Conservation (phyloP, 2,329 filamentous ascomycete genomes). For the Gaeumannomyces tritici region DNA sequence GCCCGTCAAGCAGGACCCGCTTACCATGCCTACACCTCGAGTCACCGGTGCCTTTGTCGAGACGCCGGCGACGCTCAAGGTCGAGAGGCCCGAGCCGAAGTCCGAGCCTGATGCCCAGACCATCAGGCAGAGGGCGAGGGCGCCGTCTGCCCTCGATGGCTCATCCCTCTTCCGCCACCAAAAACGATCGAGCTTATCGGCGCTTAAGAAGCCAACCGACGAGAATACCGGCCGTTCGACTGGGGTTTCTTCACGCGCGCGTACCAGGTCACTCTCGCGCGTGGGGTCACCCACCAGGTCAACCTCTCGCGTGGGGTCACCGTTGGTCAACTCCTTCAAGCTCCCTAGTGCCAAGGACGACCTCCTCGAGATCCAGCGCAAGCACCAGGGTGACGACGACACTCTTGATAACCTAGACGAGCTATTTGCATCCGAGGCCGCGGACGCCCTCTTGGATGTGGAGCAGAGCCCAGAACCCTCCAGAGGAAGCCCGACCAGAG, state of each 20-base stretch:
- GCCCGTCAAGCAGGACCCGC: slow-evolving; percentile 25
- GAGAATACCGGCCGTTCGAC: slow-evolving; percentile 5
- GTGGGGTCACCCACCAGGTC: slow-evolving; percentile 23
- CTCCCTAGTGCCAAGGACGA: slow-evolving; percentile 47
- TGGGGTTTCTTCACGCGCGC: slow-evolving; percentile 10
- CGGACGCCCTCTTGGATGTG: slow-evolving; percentile 14
- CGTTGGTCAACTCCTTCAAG: slow-evolving; percentile 42
- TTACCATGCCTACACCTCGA: slow-evolving; percentile 41
- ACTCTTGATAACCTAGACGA: slow-evolving; percentile 50
- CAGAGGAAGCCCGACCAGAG: slow-evolving; percentile 5
- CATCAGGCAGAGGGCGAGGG: neutral
- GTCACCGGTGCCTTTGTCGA: slow-evolving; percentile 48
- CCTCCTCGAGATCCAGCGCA: slow-evolving; percentile 39
- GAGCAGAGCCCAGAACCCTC: slow-evolving; percentile 9
- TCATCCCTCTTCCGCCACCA: neutral
- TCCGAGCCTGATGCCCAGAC: neutral
- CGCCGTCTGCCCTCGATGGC: neutral
- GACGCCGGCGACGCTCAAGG: slow-evolving; percentile 38
- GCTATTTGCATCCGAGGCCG: slow-evolving; percentile 29
- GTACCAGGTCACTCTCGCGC: slow-evolving; percentile 28
- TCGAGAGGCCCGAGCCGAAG: slow-evolving; percentile 17
- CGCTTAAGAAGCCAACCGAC: neutral
- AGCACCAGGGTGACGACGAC: slow-evolving; percentile 47
- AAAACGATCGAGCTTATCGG: neutral
- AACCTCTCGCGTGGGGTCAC: slow-evolving; percentile 31